Base-by-base conservation (phyloP, 1,284 basidiomycete species). In the Rhodotorula sp. region DNA sequence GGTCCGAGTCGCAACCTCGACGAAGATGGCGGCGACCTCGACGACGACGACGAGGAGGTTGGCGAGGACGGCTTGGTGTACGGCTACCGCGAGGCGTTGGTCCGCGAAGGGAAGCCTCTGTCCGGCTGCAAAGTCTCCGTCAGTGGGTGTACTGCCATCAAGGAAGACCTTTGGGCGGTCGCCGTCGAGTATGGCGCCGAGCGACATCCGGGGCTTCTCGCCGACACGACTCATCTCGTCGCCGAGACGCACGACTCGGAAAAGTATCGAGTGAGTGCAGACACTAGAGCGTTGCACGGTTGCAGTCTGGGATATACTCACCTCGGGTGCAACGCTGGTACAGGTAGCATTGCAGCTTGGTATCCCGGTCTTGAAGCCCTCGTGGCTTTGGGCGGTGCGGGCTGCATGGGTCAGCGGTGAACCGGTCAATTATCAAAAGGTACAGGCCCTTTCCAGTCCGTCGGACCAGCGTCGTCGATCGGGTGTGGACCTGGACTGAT, bases 151-250 rank as follows among this genome's bases (percentile, higher is more conserved):
- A 42, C 45, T 48, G 65, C 48, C 14, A n/a, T 60, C 62, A 73
- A 65, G 57, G 49, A 60, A 45, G 53, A 61, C 56, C 49, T 93
- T 45, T 89, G 90, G 77, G 88, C 87, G 69, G 85, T 88, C 77
- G 91, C 89, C 3, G 79, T 86, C 42, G 87, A 90, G 77, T 86
- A 93, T 14, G 91, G 91, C 22, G 91, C 90, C 22, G 81, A 83
- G 37, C 83, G 85, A 56, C 83, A 85, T 15, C 84, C 81, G 29
- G 87, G 89, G 66, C 87, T 93, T 66, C 92, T 90, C 0, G 89
- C 91, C 78, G 84, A 84, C 62, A 89, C 91, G 42, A 93, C 91
- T 0, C 91, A 93, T 80, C 84, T 93, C 49, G 82, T 93, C 58
- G 89, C 91, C 1, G 82, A 81, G 42, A 81, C 82, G 24, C 87